Base-by-base conservation (phyloP, 2,329 filamentous ascomycete genomes). In the Stylonectria norvegica region DNA sequence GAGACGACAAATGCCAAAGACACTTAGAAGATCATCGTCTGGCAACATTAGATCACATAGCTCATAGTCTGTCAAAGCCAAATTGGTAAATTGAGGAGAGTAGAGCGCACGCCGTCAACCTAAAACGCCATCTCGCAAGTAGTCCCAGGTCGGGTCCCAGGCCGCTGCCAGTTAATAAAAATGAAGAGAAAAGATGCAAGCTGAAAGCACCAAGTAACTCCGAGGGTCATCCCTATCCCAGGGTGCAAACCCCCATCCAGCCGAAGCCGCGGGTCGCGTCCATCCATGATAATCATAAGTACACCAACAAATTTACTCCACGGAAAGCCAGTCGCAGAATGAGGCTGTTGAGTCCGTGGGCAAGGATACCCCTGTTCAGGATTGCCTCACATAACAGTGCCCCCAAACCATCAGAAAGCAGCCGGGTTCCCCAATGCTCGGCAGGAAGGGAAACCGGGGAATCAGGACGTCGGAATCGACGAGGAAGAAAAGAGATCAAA, bases 251-350 rank as follows among this genome's bases (percentile, higher is more conserved):
- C 49, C 43, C 35, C 36, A 36, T 43, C 40, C 51, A 50, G 29
- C 38, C 53, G 30, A 28, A 35, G 40, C 41, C 33, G 40, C 44
- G 41, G 25, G 42, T 39, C 41, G 36, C 49, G 37, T 40, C 43
- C 42, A 36, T 37, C 34, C 36, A 42, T 43, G 38, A 47, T 40
- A 37, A 40, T 46, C 47, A 50, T 52, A 40, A 48, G 43, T 55
- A 51, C 50, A 53, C 49, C 53, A 39, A 44, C 53, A 42, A 51
- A 29, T 51, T 40, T 56, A 56, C 53, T 56, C 51, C 53, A 32
- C 42, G 47, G 50, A 54, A 55, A 48, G 42, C 48, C 39, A 45
- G 40, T 34, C 53, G 45, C 30, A 39, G 53, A 51, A 42, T 50
- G 51, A 56, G 51, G 53, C 44, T 55, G 49, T 55, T 47, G 49